These are phyloP conservation scores for Hyparrhenia diplandra DNA, from an alignment of 176 grass and related monocot genomes.

Conservation along the genomic window DNA sequence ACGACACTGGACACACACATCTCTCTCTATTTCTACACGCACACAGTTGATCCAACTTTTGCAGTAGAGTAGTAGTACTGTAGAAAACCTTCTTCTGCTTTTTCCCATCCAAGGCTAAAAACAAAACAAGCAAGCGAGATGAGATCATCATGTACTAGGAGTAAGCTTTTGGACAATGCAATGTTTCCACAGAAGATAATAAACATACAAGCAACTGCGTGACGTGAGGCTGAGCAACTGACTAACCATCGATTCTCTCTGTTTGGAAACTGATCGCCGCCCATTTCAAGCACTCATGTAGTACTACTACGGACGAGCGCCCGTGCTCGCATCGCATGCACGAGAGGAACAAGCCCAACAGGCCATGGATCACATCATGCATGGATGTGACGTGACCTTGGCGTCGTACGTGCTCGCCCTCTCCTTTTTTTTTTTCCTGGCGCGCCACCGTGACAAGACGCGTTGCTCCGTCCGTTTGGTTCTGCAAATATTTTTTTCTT, in stretches of 20 bases:
- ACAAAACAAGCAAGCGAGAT: not conserved
- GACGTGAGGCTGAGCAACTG: not conserved
- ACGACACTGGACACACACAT: not conserved
- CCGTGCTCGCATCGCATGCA: not conserved
- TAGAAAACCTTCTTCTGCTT: not conserved
- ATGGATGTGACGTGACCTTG: conserved; percentile 43
- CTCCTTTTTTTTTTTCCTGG: not conserved
- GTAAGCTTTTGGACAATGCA: not conserved
- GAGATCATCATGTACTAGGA: not conserved
- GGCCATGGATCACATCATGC: not conserved
- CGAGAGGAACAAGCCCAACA: not conserved
- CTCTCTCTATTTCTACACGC: no score
- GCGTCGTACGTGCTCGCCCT: not conserved
- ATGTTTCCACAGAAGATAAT: not conserved
- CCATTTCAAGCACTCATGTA: conserved; percentile 7
- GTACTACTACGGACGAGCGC: not conserved
- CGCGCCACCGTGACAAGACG: not conserved
- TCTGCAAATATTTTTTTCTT: not conserved
- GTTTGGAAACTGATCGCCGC: conserved; percentile 12
- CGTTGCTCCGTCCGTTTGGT: not conserved
- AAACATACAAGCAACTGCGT: not conserved
- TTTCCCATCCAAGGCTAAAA: not conserved
- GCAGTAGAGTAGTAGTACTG: not conserved
- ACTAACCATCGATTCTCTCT: not conserved
- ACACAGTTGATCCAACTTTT: not conserved